A percentile compares a stretch with the other conserved stretches of the same genome.
Conservation (phyloP, 164 flowering plant genomes). For the Sextonia rubra region DNA sequence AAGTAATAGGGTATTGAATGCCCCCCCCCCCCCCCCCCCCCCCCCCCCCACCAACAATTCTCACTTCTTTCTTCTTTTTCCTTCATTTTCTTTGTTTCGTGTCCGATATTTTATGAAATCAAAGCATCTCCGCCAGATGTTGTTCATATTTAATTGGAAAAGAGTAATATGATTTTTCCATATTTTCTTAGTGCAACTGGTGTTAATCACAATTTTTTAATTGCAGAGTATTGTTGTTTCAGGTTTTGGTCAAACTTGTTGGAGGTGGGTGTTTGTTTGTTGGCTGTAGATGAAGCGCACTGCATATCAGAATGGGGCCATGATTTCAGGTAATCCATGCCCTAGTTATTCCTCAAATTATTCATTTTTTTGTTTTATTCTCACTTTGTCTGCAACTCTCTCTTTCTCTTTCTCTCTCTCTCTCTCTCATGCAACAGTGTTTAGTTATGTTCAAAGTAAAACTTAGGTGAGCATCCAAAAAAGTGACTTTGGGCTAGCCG, state of each 20-base stretch:
- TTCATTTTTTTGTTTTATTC: neutral
- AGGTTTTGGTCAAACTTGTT: conserved; percentile 60
- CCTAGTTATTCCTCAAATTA: neutral
- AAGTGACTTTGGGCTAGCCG: too few species aligned
- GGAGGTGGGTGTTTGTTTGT: conserved; percentile 41
- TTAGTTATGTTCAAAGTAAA: neutral
- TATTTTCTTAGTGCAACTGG: neutral
- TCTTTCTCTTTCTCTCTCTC: neutral
- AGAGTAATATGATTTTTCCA: neutral
- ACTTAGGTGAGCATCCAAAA: neutral
- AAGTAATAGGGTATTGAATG: neutral
- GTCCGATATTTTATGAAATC: neutral
- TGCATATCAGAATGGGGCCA: conserved; percentile 80
- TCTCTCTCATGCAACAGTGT: neutral
- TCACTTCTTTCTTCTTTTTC: neutral
- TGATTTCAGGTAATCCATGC: conserved; percentile 46
- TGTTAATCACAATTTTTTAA: neutral
- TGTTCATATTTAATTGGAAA: too few species aligned
- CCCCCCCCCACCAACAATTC: too few species aligned
- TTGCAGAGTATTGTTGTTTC: conserved; percentile 7
- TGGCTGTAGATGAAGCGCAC: conserved; percentile 73
- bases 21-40: too few species aligned
- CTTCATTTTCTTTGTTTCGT: neutral
- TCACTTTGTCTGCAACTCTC: neutral
- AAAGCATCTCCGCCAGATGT: too few species aligned